Evolutionary conservation across 805 yeast genomes (phyloP), one percentile per base, ranked within the genome.

Genomic region (Zygosaccharomyces bailii): DNA sequence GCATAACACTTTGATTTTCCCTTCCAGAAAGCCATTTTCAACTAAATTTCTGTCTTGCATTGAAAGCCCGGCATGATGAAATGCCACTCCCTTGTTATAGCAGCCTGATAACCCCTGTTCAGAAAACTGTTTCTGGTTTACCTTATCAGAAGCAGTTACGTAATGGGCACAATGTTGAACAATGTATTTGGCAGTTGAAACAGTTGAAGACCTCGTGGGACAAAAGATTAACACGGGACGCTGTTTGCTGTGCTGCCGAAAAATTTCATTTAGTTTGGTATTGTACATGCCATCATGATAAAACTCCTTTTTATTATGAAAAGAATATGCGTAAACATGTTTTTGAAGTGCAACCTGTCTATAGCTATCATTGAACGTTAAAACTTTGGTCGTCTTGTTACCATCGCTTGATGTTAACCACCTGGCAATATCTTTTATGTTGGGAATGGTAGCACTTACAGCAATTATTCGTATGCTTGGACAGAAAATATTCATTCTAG

Each of bases 61-160:
- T 2, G 75, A 61, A 34, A 79, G 59, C 1, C 84, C 84, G 3
- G 84, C 84, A 60, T 79, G 81, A 50, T 80, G 84, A 51, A 65
- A 76, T 0, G 76, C 79, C 29, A 80, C 63, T 0, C 81, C 80
- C 5, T 49, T 44, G 4, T 36, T 31, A 1, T 45, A 34, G 39
- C 59, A 55, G 8, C 50, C 52, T 7, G 14, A 30, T 18, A 54
- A 31, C 10, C 27, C 17, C 7, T 38, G 36, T 25, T 59, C 61
- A 7, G 33, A 27, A 2, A 55, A 29, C 6, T 20, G 33, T 16
- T n/a, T n/a, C 24, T 17, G 37, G 16, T 10, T 27, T n/a, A 23
- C 27, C 25, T 18, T 35, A 10, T 18, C 11, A 24, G 7, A 11
- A 40, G 16, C 4, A 21, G 4, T 14, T 11, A 9, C 5, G 5